Conservation (phyloP, 2,329 filamentous ascomycete species). For the Davidsoniella australis region DNA sequence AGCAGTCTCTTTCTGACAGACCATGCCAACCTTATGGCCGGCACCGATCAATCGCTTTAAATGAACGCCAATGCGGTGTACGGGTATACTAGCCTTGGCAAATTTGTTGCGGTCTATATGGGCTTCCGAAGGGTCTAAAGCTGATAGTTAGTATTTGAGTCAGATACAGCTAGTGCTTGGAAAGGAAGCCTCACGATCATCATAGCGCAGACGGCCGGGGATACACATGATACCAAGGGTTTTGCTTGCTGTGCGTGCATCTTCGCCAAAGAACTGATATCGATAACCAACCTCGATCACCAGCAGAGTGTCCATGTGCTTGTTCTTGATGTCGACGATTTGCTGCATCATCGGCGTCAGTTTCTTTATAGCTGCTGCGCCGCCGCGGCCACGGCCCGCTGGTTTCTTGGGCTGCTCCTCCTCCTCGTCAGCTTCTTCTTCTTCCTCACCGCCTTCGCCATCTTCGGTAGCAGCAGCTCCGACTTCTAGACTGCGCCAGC, state of each 20-base stretch:
- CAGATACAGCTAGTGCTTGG: background rate
- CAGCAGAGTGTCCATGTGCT: conserved; percentile 75
- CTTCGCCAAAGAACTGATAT: conserved; percentile 91
- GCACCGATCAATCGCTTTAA: conserved; percentile 83
- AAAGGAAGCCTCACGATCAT: conserved; percentile 47
- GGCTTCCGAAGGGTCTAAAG: conserved; percentile 63
- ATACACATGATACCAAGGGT: conserved; percentile 92
- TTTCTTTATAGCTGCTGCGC: conserved; percentile 30
- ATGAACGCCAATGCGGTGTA: conserved; percentile 80
- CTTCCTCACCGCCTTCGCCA: conserved; percentile 30
- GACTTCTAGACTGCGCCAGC: conserved; percentile 33
- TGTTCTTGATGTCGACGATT: conserved; percentile 81
- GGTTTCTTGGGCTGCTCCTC: conserved; percentile 30
- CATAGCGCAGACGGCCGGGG: conserved; percentile 83
- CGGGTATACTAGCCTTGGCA: conserved; percentile 87
- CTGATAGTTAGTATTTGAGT: conserved; percentile 5
- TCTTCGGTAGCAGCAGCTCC: conserved; percentile 38
- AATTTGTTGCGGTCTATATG: conserved; percentile 62
- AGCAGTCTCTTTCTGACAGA: conserved; percentile 86
- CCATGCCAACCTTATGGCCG: conserved; percentile 90
- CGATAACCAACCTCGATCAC: conserved; percentile 97
- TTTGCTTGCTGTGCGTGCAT: conserved; percentile 75
- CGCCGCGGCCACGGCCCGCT: no score
- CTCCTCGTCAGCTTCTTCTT: conserved; percentile 38
- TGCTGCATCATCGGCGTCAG: conserved; percentile 91